Evolutionary conservation across 2,329 filamentous ascomycete genomes (phyloP).

Genomic region (Aspergillus sp.): DNA sequence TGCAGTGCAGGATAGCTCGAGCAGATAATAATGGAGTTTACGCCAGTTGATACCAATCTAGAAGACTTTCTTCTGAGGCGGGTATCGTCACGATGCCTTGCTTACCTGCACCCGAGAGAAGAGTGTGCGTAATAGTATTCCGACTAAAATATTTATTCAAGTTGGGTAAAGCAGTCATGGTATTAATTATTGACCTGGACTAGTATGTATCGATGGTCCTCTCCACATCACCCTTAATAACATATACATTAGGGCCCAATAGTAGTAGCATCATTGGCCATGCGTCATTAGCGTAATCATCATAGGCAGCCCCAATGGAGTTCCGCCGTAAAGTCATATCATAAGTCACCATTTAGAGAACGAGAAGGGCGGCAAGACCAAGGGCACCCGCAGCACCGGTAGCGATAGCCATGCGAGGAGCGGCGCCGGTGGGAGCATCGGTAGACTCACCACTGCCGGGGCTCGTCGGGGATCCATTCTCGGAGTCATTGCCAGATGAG

Average conservation of each 20-base stretch:
- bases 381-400: slow-evolving; percentile 43
- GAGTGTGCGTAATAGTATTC: background rate
- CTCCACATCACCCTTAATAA: slow-evolving; percentile 21
- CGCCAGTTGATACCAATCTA: too few species aligned
- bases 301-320: background rate
- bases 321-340: slow-evolving; percentile 4
- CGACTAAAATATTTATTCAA: background rate
- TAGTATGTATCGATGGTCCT: slow-evolving; percentile 22
- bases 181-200: slow-evolving; percentile 16
- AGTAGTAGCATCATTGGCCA: slow-evolving; percentile 23
- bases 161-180: slow-evolving; percentile 18
- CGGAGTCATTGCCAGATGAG: slow-evolving; percentile 17
- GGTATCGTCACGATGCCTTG: background rate
- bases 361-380: slow-evolving; percentile 48
- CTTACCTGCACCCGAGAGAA: background rate
- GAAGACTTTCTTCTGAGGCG: too few species aligned
- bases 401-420: slow-evolving; percentile 36
- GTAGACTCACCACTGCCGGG: slow-evolving; percentile 6
- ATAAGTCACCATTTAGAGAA: slow-evolving; percentile 38
- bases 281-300: slow-evolving; percentile 6
- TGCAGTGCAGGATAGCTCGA: too few species aligned
- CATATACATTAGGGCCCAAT: slow-evolving; percentile 25
- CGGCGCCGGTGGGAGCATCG: slow-evolving; percentile 28
- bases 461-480: background rate
- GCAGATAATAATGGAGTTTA: too few species aligned